Evolutionary conservation across 768 basidiomycete species (phyloP), one percentile per base, ranked within the genome.

Genomic region (Jaapia argillacea): DNA sequence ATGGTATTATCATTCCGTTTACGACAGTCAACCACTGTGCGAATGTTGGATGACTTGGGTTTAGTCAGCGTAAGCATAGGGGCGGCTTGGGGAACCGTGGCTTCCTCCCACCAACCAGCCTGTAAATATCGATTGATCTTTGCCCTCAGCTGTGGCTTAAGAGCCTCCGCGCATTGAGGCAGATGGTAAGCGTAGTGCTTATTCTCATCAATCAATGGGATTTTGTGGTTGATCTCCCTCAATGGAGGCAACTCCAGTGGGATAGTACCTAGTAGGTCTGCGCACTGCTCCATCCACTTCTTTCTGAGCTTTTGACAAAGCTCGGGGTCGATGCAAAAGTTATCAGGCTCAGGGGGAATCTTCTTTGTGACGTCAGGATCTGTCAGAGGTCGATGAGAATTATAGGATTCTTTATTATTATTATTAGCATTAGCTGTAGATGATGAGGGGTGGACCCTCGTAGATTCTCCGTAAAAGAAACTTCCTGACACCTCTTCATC

Each of bases 1-100:
- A 61, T 16, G 0, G 64, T 73, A 45, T 74, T 71, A 2, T 63
- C 56, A 44, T 71, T 72, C 1, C 59, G 45, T 38, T 66, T 54
- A 4, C 62, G 42, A 2, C 47, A 51, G 44, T 70, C 67, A 0
- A 70, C 37, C 0, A 64, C 61, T 0, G 64, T 69, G 0, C 63
- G 48, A 1, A 75, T 24, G 4, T 55, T 45, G 1, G 54, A 58
- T 35, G 60, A 51, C 27, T 64, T 64, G n/a, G n/a, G n/a, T 48
- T 69, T 70, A 0, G 51, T 51, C 0, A 67, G 24, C 25, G 48
- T 52, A 6, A 56, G 27, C 57, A 70, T 59, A 0, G 68, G 69
- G 0, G 61, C 57, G 0, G 61, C 59, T 27, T 64, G 48, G 0
- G 22, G 18, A 4, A 48, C 51, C 0, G 36, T 25, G 2, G 37